Percentiles rank a stretch among this genome's conserved stretches.
These are phyloP conservation scores for Rhodotorula toruloides DNA, from an alignment of 768 basidiomycete species.

Conservation along the genomic window DNA sequence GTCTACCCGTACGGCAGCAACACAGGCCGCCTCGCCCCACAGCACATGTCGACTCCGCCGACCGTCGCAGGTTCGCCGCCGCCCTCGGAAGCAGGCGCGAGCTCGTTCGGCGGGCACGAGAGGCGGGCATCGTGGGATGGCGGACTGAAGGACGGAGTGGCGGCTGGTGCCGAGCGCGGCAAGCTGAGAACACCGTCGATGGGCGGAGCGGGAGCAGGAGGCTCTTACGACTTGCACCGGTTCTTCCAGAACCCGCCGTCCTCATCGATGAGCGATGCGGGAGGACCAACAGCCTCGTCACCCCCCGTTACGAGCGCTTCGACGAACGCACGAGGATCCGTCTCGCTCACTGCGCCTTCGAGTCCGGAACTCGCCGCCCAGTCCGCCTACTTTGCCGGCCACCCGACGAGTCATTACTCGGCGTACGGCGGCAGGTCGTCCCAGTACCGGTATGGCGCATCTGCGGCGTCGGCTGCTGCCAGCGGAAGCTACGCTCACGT, in stretches of 20 bases:
- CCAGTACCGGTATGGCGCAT: slow-evolving; percentile 1
- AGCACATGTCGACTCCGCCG: slow-evolving; percentile 1
- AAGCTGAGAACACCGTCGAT: background rate
- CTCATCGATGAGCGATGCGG: slow-evolving; percentile 25
- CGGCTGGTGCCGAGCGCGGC: background rate
- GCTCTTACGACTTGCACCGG: slow-evolving; percentile 34
- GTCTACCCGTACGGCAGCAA: slow-evolving; percentile 1
- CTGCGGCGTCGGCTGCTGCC: background rate
- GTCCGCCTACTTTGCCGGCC: slow-evolving; percentile 15
- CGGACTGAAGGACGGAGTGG: background rate
- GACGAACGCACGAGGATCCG: background rate
- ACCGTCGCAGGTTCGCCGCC: background rate
- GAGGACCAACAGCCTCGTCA: slow-evolving; percentile 1
- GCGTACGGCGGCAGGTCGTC: slow-evolving; percentile 6
- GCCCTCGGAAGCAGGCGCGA: background rate
- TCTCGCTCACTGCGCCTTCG: slow-evolving; percentile 29
- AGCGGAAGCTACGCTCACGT: background rate
- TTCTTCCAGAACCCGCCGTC: slow-evolving; percentile 37
- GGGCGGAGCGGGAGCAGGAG: background rate
- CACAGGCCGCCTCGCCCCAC: background rate
- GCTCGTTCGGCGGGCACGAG: background rate
- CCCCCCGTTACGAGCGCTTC: background rate
- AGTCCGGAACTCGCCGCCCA: slow-evolving; percentile 25
- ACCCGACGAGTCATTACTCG: slow-evolving; percentile 1
- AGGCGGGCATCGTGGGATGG: background rate